These are phyloP conservation scores for Nannochloropsis salina DNA, from an alignment of 108 stramenopile species.

Conservation along the genomic window DNA sequence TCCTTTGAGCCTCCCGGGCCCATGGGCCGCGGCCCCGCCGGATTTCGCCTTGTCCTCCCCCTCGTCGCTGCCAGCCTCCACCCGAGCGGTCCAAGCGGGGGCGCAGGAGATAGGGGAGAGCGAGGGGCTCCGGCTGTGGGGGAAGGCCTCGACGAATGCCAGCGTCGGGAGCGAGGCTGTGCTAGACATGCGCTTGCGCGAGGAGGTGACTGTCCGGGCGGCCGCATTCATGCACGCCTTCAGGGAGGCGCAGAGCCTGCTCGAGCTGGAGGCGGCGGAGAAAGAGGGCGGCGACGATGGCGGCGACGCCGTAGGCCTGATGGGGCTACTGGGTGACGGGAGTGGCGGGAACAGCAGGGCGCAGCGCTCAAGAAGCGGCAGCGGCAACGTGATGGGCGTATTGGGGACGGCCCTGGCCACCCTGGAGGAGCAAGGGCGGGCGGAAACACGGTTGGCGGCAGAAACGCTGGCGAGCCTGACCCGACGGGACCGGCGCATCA, in stretches of 20 bases:
- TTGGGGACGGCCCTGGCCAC: background rate
- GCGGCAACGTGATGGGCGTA: background rate
- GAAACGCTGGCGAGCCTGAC: background rate
- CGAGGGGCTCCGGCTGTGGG: background rate
- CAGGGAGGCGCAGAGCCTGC: background rate
- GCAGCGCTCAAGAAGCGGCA: background rate
- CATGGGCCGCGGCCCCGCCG: background rate
- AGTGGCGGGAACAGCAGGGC: background rate
- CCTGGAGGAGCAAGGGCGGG: conserved; percentile 3
- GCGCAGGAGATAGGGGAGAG: background rate
- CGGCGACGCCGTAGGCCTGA: background rate
- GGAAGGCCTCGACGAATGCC: background rate
- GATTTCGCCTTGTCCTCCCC: background rate
- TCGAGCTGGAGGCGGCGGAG: background rate
- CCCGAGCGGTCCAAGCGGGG: background rate
- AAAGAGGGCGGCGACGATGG: background rate
- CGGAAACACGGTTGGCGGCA: background rate
- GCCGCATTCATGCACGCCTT: background rate
- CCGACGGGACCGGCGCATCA: background rate
- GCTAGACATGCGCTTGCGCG: background rate
- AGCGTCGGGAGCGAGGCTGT: background rate
- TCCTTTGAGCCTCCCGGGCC: background rate
- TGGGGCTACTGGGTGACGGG: background rate
- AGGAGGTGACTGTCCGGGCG: background rate
- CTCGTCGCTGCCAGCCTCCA: background rate